A percentile compares a stretch with the other conserved stretches of the same genome.
phyloP scores from a whole-genome alignment of 345 rosid genomes.

The Eucalyptus sp. region DNA sequence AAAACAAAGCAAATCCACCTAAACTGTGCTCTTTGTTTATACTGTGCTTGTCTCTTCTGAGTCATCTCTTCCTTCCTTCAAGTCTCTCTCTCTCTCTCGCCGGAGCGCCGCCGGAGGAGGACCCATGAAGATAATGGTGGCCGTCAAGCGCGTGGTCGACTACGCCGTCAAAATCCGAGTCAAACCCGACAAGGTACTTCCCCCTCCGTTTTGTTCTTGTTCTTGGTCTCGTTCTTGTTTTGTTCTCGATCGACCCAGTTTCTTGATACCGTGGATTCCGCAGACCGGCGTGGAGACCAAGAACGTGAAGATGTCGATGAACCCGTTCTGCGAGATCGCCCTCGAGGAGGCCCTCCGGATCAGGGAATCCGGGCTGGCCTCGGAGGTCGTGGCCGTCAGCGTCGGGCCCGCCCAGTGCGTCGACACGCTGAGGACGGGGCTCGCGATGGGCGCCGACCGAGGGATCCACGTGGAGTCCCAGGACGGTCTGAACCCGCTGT shows the following conservation, averaged over 20 bases:
- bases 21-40: background rate
- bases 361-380: constrained; percentile 72
- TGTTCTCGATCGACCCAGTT: background rate
- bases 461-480: constrained; percentile 64
- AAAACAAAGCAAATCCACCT: background rate
- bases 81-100: background rate
- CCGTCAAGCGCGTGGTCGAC: constrained; percentile 84
- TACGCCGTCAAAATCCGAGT: constrained; percentile 97
- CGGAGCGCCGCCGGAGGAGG: background rate
- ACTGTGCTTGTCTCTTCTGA: background rate
- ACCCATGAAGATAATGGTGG: constrained; percentile 83
- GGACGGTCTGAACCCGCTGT: constrained; percentile 38
- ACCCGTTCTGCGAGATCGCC: constrained; percentile 95
- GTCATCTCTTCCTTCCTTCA: background rate
- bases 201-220: background rate
- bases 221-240: no score
- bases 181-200: constrained; percentile 69
- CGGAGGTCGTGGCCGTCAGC: constrained; percentile 73
- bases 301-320: constrained; percentile 98
- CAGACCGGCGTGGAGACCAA: constrained; percentile 89
- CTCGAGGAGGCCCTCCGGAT: constrained; percentile 83
- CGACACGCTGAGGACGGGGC: constrained; percentile 83
- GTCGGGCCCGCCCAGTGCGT: constrained; percentile 66
- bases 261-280: background rate
- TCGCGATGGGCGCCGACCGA: constrained; percentile 96